These are phyloP conservation scores for Lyophyllum decastes DNA, from an alignment of 768 basidiomycete species.

Conservation along the genomic window DNA sequence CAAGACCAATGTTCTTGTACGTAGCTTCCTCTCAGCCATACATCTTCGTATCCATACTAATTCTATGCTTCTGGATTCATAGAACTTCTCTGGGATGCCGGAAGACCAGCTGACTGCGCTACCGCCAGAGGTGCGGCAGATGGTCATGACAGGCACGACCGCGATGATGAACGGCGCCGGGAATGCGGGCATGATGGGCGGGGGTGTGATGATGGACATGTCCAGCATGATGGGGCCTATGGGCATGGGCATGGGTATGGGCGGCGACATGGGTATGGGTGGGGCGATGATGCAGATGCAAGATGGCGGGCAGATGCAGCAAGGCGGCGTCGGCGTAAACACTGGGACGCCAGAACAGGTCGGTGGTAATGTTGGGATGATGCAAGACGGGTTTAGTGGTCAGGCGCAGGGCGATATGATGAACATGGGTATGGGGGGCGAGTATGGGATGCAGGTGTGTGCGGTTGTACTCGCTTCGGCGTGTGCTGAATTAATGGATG, in stretches of 20 bases:
- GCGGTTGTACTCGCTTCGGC: neutral
- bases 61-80: conserved; percentile 10
- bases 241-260: conserved; percentile 63
- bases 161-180: conserved; percentile 74
- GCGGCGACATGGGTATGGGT: conserved; percentile 68
- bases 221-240: conserved; percentile 62
- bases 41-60: neutral
- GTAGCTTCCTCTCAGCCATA: conserved; percentile 25
- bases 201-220: conserved; percentile 83
- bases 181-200: conserved; percentile 59
- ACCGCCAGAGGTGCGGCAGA: conserved; percentile 79
- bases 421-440: conserved; percentile 66
- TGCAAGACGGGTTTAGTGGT: conserved; percentile 48
- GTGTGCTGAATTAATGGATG: neutral
- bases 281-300: conserved; percentile 60
- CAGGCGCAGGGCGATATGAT: conserved; percentile 57
- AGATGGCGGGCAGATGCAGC: conserved; percentile 37
- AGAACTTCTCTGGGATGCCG: conserved; percentile 83
- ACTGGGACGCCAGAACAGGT: conserved; percentile 44
- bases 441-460: conserved; percentile 77
- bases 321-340: conserved; percentile 36
- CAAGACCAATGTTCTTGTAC: conserved; percentile 80
- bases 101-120: conserved; percentile 80
- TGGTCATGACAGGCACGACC: conserved; percentile 84
- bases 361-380: conserved; percentile 41